A percentile compares a stretch with the other conserved stretches of the same genome.
phyloP scores from a whole-genome alignment of 192 early-diverging fungal genomes.

The Backusella tarrabulga region DNA sequence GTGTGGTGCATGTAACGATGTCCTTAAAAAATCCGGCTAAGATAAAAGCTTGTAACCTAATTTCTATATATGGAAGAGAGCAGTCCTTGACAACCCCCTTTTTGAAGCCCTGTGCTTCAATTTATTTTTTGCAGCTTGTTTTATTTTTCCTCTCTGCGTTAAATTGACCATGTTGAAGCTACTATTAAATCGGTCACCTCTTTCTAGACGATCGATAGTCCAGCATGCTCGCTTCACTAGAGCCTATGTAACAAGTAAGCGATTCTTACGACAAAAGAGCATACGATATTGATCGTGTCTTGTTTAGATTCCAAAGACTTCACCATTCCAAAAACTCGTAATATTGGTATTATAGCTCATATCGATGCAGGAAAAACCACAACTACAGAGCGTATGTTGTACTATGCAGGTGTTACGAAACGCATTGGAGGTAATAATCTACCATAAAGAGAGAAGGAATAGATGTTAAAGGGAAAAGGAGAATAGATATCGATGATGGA shows the following conservation, averaged over 20 bases:
- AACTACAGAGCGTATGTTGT: constrained; percentile 96
- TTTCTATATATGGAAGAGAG: background rate
- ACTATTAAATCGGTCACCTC: background rate
- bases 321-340: constrained; percentile 57
- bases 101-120: background rate
- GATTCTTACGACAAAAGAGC: background rate
- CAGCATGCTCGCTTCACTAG: background rate
- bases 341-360: constrained; percentile 95
- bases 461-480: background rate
- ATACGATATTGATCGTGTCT: background rate
- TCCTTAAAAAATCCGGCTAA: too few relatives aligned
- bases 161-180: background rate
- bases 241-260: background rate
- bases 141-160: background rate
- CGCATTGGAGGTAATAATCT: constrained; percentile 68
- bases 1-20: too few relatives aligned
- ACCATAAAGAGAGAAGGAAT: background rate
- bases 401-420: constrained; percentile 89
- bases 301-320: constrained; percentile 28
- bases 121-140: background rate
- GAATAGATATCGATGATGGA: constrained; percentile 84
- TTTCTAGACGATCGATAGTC: background rate
- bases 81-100: background rate
- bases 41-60: background rate
- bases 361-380: constrained; percentile 98